A percentile compares a stretch with the other conserved stretches of the same genome.
phyloP scores from a whole-genome alignment of 2,329 filamentous ascomycete genomes.

The Colletotrichum zoysiae region DNA sequence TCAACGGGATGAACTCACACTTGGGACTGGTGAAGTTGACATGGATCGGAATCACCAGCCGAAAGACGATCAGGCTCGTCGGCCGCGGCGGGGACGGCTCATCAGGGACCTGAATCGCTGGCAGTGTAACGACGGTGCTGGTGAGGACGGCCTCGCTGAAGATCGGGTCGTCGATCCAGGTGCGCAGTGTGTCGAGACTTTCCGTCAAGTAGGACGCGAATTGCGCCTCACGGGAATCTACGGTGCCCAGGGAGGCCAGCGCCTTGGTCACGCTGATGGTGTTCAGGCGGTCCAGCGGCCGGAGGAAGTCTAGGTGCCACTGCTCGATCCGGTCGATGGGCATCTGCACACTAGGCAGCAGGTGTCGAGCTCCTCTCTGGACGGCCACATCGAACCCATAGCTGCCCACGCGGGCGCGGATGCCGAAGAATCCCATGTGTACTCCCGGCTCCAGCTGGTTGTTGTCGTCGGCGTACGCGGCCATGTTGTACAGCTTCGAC shows the following conservation, averaged over 20 bases:
- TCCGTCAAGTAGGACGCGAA: constrained; percentile 61
- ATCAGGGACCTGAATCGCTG: constrained; percentile 45
- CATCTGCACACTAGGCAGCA: constrained; percentile 71
- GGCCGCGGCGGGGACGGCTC: constrained; percentile 40
- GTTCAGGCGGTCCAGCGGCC: constrained; percentile 60
- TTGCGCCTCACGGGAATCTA: constrained; percentile 54
- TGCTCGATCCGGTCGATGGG: constrained; percentile 65
- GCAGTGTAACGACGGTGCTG: constrained; percentile 57
- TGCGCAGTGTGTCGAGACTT: constrained; percentile 56
- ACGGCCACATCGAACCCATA: constrained; percentile 75
- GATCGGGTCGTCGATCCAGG: constrained; percentile 58
- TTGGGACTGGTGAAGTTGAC: constrained; percentile 62
- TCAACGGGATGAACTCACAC: constrained; percentile 71
- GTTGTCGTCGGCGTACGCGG: constrained; percentile 64
- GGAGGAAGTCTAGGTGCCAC: constrained; percentile 67
- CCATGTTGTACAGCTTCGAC: constrained; percentile 73
- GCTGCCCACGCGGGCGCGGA: constrained; percentile 63
- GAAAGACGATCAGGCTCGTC: constrained; percentile 66
- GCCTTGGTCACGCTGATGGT: constrained; percentile 55
- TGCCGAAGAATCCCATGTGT: constrained; percentile 70
- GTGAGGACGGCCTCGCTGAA: constrained; percentile 62
- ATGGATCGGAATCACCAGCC: constrained; percentile 73
- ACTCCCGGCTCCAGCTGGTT: constrained; percentile 65
- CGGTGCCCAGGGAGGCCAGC: constrained; percentile 54
- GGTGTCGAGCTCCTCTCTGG: constrained; percentile 65